Conservation (phyloP, 495 filamentous ascomycete species). For the Aspergillus carlsbadensis region DNA sequence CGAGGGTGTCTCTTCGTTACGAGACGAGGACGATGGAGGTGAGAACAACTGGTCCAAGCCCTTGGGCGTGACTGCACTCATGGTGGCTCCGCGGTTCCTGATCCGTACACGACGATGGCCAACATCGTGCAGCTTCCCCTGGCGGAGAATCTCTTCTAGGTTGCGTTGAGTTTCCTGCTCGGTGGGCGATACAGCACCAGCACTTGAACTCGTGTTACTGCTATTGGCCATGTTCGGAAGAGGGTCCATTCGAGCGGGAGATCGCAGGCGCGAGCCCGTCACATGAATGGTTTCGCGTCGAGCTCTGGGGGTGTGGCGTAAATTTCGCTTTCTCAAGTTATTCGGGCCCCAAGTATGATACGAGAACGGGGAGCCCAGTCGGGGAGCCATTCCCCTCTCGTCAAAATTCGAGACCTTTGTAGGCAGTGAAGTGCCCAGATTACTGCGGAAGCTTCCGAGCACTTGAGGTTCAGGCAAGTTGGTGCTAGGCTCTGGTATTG, state of each 20-base stretch:
- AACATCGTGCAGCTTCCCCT: conserved; percentile 43
- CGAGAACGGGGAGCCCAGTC: conserved; percentile 56
- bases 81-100: conserved; percentile 51
- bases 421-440: conserved; percentile 6
- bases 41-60: conserved; percentile 50
- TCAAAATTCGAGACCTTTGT: conserved; percentile 25
- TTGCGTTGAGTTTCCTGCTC: conserved; percentile 45
- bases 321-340: conserved; percentile 32
- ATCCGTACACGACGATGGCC: conserved; percentile 50
- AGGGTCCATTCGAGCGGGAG: conserved; percentile 48
- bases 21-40: conserved; percentile 44
- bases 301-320: conserved; percentile 30
- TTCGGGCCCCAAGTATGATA: conserved; percentile 58
- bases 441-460: conserved; percentile 6
- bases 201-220: conserved; percentile 35
- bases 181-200: conserved; percentile 46
- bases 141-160: conserved; percentile 48
- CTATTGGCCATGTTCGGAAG: conserved; percentile 54
- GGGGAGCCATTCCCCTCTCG: conserved; percentile 30
- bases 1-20: conserved; percentile 28
- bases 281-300: conserved; percentile 46
- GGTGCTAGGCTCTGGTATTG: conserved; percentile 17
- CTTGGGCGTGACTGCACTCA: conserved; percentile 37
- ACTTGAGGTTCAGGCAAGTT: conserved; percentile 41
- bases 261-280: conserved; percentile 45